These are phyloP conservation scores for Raffaelea albimanens DNA, from an alignment of 2,329 filamentous ascomycete species.

Conservation along the genomic window DNA sequence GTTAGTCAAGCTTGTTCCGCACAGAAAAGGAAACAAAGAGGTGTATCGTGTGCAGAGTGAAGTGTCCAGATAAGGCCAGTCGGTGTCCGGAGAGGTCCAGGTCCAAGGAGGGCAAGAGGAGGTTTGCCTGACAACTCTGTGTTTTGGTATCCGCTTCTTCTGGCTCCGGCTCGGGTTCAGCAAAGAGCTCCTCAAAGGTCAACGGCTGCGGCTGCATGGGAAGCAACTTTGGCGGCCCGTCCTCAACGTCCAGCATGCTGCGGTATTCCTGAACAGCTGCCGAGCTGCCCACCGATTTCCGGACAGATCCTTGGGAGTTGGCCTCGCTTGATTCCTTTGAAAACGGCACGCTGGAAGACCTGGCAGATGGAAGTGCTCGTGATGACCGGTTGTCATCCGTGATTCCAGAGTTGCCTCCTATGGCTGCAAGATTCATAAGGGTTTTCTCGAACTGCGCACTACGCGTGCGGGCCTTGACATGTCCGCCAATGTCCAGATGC, in stretches of 20 bases:
- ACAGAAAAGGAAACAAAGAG: slow-evolving; percentile 10
- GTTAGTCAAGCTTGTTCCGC: neutral
- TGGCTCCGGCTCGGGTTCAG: slow-evolving; percentile 13
- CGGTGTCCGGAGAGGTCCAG: slow-evolving; percentile 9
- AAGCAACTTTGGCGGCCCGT: slow-evolving; percentile 35
- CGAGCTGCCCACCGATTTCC: too few species aligned
- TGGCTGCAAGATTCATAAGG: slow-evolving; percentile 6
- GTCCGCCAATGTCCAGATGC: slow-evolving; percentile 32
- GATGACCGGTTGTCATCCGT: slow-evolving; percentile 13
- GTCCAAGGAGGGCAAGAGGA: slow-evolving; percentile 14
- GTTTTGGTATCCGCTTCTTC: neutral
- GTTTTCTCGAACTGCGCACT: slow-evolving; percentile 39
- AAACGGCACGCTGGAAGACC: slow-evolving; percentile 25
- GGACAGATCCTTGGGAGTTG: too few species aligned
- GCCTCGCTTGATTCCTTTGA: slow-evolving; percentile 19
- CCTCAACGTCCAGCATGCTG: slow-evolving; percentile 44
- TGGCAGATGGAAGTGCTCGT: slow-evolving; percentile 18
- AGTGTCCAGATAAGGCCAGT: neutral
- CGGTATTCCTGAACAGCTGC: slow-evolving; percentile 9
- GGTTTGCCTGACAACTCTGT: slow-evolving; percentile 1
- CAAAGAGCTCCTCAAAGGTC: slow-evolving; percentile 37
- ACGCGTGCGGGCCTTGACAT: slow-evolving; percentile 34
- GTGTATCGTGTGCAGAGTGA: too few species aligned
- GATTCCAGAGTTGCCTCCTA: slow-evolving; percentile 5
- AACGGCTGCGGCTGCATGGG: slow-evolving; percentile 32